Conservation (phyloP, 192 early-diverging fungal genomes). For the Entomortierella beljakovae region DNA sequence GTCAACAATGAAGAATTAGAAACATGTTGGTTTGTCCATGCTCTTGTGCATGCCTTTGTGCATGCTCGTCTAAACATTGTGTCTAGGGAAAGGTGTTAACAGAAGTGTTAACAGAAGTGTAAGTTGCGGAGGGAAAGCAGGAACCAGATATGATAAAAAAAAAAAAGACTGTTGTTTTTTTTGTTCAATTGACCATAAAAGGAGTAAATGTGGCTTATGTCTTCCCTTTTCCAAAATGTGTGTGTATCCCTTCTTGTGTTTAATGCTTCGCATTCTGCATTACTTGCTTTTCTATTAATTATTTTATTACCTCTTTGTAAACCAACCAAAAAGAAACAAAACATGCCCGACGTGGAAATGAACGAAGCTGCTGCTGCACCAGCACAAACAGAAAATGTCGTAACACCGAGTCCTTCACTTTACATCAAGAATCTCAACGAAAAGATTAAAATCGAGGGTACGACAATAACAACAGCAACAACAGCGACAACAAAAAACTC, state of each 20-base stretch:
- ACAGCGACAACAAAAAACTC: no score
- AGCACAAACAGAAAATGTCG: constrained; percentile 64
- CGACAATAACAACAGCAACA: no score
- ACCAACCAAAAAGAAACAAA: neutral
- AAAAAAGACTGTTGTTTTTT: neutral
- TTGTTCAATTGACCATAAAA: neutral
- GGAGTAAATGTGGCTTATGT: neutral
- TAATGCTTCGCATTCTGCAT: neutral
- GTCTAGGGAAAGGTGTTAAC: neutral
- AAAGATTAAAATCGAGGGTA: constrained; percentile 74
- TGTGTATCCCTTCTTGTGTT: no score
- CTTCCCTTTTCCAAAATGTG: neutral
- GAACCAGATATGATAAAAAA: neutral
- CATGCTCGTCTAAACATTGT: constrained; percentile 17
- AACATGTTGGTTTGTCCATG: constrained; percentile 13
- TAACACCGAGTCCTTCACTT: constrained; percentile 73
- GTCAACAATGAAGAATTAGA: constrained; percentile 1
- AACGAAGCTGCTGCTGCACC: constrained; percentile 7
- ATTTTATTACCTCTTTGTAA: neutral
- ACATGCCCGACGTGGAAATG: constrained; percentile 39
- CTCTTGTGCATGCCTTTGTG: constrained; percentile 25
- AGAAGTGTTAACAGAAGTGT: neutral
- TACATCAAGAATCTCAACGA: constrained; percentile 89
- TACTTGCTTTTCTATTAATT: neutral
- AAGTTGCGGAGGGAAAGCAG: neutral